These are phyloP conservation scores for Cystobasidiaceae sp. DNA, from an alignment of 1,284 basidiomycete genomes.

Conservation along the genomic window DNA sequence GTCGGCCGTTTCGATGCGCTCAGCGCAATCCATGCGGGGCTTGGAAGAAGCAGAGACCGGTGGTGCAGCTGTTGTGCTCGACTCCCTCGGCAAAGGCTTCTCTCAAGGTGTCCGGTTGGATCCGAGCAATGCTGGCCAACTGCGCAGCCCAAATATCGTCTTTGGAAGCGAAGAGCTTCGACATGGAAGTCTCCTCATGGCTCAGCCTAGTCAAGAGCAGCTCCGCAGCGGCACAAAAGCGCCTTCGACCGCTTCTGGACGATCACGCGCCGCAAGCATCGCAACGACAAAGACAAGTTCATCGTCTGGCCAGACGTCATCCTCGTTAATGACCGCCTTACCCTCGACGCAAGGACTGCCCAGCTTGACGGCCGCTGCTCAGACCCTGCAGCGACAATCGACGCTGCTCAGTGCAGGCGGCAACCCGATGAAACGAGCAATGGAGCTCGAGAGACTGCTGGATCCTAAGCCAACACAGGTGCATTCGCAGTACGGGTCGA, in stretches of 20 bases:
- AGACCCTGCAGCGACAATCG: conserved; percentile 19
- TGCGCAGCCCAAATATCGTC: conserved; percentile 4
- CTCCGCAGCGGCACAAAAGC: too few relatives aligned
- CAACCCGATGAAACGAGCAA: conserved; percentile 34
- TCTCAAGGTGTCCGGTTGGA: conserved; percentile 2
- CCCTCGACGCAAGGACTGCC: neutral
- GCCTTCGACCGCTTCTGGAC: too few relatives aligned
- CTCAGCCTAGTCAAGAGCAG: neutral
- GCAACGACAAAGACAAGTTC: neutral
- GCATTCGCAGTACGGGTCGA: conserved; percentile 2
- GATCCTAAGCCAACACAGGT: conserved; percentile 8
- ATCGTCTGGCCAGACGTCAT: neutral
- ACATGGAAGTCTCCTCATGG: conserved; percentile 3
- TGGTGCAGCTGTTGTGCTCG: conserved; percentile 30
- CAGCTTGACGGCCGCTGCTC: conserved; percentile 8
- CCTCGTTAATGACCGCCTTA: neutral
- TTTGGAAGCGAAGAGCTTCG: conserved; percentile 4
- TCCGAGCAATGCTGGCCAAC: conserved; percentile 11
- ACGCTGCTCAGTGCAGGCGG: conserved; percentile 39
- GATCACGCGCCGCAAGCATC: conserved; percentile 1
- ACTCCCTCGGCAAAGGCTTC: conserved; percentile 14
- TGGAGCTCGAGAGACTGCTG: conserved; percentile 39
- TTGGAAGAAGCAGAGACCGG: conserved; percentile 31
- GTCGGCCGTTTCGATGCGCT: conserved; percentile 28
- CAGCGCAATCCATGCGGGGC: conserved; percentile 31